Evolutionary conservation across 768 basidiomycete species (phyloP).

Genomic region (Kwoniella botswanensis): DNA sequence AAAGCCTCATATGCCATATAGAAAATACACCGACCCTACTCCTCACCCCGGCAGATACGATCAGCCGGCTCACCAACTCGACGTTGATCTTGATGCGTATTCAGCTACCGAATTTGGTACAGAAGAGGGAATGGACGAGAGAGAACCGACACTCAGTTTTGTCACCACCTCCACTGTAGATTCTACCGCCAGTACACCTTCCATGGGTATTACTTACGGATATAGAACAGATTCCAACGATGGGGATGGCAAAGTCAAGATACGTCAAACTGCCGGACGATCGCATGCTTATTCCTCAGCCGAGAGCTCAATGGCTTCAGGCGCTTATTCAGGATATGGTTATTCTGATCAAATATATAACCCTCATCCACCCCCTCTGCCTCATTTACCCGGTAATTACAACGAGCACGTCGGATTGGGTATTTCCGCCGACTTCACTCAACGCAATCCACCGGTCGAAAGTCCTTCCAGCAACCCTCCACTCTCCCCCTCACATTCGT

Average conservation of each 20-base stretch:
- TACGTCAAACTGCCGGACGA: conserved; percentile 39
- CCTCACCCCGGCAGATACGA: conserved; percentile 19
- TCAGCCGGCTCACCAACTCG: conserved; percentile 33
- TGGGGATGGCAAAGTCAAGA: conserved; percentile 34
- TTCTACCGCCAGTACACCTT: conserved; percentile 47
- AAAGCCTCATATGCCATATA: conserved; percentile 27
- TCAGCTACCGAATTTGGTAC: conserved; percentile 39
- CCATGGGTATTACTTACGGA: conserved; percentile 38
- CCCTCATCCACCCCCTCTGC: conserved; percentile 49
- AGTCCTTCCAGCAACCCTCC: conserved; percentile 25
- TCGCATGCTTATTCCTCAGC: conserved; percentile 47
- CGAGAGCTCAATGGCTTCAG: conserved; percentile 45
- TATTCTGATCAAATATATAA: conserved; percentile 39
- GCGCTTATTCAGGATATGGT: conserved; percentile 41
- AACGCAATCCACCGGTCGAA: conserved; percentile 14
- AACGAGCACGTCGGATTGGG: conserved; percentile 45
- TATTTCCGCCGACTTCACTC: conserved; percentile 32
- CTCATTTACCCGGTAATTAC: conserved; percentile 31
- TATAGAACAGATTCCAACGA: conserved; percentile 30
- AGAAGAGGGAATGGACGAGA: conserved; percentile 29
- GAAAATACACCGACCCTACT: conserved; percentile 46
- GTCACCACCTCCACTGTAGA: conserved; percentile 32
- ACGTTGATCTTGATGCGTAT: conserved; percentile 47
- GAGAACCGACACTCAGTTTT: conserved; percentile 40
- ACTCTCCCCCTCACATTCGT: conserved; percentile 31